Percentiles rank a stretch among this genome's conserved stretches.
These are phyloP conservation scores for Camelina laxa DNA, from an alignment of 345 rosid species.

Conservation along the genomic window DNA sequence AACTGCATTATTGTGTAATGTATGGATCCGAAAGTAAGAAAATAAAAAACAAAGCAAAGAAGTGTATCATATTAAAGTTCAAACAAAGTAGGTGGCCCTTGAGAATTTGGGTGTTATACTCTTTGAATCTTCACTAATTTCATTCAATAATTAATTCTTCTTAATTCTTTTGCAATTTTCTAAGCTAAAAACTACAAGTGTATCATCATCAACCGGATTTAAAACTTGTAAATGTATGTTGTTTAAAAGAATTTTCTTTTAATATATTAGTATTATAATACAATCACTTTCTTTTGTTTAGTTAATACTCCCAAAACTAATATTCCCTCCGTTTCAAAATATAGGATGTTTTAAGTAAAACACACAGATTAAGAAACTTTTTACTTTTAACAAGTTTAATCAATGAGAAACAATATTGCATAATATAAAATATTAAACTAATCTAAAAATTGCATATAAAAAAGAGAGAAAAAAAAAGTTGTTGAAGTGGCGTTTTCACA, in stretches of 20 bases:
- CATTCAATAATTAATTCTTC: no score
- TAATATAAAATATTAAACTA: no score
- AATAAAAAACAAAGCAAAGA: slow-evolving; percentile 19
- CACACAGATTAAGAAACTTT: no score
- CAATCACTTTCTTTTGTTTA: slow-evolving; percentile 22
- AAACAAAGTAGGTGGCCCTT: slow-evolving; percentile 25
- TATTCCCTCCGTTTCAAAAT: no score
- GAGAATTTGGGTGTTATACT: slow-evolving; percentile 32
- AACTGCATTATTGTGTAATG: background rate
- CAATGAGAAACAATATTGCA: no score
- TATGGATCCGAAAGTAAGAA: background rate
- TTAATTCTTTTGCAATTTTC: background rate
- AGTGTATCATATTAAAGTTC: slow-evolving; percentile 15
- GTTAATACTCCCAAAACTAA: slow-evolving; percentile 1
- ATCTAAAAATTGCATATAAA: no score
- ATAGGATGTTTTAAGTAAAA: no score
- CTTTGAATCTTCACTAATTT: slow-evolving; percentile 1
- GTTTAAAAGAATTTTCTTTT: background rate
- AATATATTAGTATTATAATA: background rate
- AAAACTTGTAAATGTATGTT: background rate
- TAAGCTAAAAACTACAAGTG: background rate
- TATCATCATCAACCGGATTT: background rate
- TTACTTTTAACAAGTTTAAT: no score
- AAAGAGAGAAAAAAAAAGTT: background rate
- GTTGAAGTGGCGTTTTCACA: slow-evolving; percentile 40